phyloP scores from a whole-genome alignment of 75 land plant species.

The Selaginella moellendorffii region DNA sequence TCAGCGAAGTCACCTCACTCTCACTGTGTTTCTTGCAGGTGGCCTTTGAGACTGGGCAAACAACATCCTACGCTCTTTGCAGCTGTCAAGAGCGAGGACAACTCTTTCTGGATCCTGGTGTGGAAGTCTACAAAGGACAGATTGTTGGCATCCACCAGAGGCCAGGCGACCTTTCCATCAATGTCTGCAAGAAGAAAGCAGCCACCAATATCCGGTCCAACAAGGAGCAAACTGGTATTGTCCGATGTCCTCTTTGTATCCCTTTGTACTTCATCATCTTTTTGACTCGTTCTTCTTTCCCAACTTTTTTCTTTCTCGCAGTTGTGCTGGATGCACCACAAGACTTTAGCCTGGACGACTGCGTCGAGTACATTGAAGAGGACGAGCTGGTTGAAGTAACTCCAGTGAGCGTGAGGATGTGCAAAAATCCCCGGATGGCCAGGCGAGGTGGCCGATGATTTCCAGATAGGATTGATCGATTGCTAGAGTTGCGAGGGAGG shows the following conservation, averaged over 20 bases:
- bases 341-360: conserved; percentile 84
- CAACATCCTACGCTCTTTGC: conserved; percentile 75
- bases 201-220: conserved; percentile 97
- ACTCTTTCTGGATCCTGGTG: conserved; percentile 69
- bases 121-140: conserved; percentile 88
- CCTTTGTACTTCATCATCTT: background rate
- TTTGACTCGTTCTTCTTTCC: background rate
- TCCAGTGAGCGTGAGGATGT: conserved; percentile 80
- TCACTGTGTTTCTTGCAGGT: too few relatives aligned
- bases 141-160: conserved; percentile 95
- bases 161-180: conserved; percentile 74
- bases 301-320: conserved; percentile 23
- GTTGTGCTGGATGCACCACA: conserved; percentile 76
- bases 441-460: conserved; percentile 32
- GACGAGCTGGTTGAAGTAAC: conserved; percentile 96
- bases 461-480: too few relatives aligned
- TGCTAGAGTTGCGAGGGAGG: too few relatives aligned
- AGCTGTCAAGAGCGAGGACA: conserved; percentile 95
- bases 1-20: too few relatives aligned
- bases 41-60: conserved; percentile 86
- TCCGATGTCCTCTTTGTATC: background rate
- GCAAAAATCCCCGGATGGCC: conserved; percentile 68
- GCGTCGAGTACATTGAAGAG: conserved; percentile 97
- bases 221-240: conserved; percentile 75
- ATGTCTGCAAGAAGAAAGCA: conserved; percentile 94